Evolutionary conservation across 352 stramenopile species (phyloP), one percentile per base, ranked within the genome.

Genomic region (Phytophthora capsici): DNA sequence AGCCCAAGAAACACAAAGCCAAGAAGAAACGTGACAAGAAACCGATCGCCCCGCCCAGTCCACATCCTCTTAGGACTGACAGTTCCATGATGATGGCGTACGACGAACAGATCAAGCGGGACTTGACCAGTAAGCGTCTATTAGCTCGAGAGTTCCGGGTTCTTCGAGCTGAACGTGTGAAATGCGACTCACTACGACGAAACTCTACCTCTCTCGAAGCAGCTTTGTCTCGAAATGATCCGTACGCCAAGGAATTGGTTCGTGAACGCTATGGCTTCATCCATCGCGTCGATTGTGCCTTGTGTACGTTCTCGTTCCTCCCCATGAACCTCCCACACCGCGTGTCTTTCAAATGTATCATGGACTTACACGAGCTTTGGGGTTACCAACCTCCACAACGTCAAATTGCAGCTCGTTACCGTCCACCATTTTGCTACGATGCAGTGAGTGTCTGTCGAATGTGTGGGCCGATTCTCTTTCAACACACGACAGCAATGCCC

Each of bases 271-370:
- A 87, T 40, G 84, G 84, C 22, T 88, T 78, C 32, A 75, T 74
- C 41, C 84, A 86, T 49, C 82, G 82, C 17, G 54, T 78, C 3
- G 81, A 90, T 8, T 93, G 84, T 43, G 84, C 78, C 26, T 64
- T 93, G 6, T 93, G 84, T 34, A 69, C 84, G 16, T 77, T 86
- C 36, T 34, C 71, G 9, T 89, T 84, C 56, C 47, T 91, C 16
- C 64, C 66, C 36, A 68, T 78, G 40, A 93, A 91, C 30, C 55
- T 93, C 50, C 82, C 84, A 34, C 73, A 88, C 40, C 73, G 74
- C n/a, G 82, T 93, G 56, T 89, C 80, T 38, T 93, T 91, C 67
- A 84, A 86, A 53, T 89, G 84, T 62, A 78, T 93, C 68, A 85
- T 93, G 78, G 84, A 91, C 45, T 72, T 93, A 25, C 79, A 93